Percentiles rank a stretch among this genome's conserved stretches.
These are phyloP conservation scores for Saturnispora sanitii DNA, from an alignment of 805 yeast genomes.

Conservation along the genomic window DNA sequence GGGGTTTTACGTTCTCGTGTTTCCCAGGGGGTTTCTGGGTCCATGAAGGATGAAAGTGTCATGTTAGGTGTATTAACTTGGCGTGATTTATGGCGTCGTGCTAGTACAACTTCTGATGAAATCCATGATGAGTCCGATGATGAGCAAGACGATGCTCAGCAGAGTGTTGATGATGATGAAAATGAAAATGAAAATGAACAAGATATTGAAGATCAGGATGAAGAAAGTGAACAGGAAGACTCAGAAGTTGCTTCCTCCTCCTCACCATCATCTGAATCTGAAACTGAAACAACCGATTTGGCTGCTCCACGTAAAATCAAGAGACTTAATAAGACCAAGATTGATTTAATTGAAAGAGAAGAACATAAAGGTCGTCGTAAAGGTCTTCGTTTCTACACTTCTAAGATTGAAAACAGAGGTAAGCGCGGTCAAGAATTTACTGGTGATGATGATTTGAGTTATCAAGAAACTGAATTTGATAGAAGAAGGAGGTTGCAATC, in stretches of 20 bases:
- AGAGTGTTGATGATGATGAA: slow-evolving; percentile 18
- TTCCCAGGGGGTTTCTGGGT: slow-evolving; percentile 34
- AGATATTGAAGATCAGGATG: slow-evolving; percentile 19
- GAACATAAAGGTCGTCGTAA: slow-evolving; percentile 75
- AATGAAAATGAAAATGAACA: slow-evolving; percentile 21
- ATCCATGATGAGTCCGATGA: too few species aligned
- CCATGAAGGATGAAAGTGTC: slow-evolving; percentile 79
- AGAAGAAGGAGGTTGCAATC: slow-evolving; percentile 80
- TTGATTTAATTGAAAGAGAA: slow-evolving; percentile 77
- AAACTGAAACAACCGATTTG: slow-evolving; percentile 7
- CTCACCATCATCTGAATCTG: slow-evolving; percentile 16
- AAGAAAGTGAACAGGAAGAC: slow-evolving; percentile 14
- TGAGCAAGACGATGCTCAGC: too few species aligned
- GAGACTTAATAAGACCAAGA: slow-evolving; percentile 20
- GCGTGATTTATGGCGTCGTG: slow-evolving; percentile 86
- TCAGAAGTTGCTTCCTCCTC: too few species aligned
- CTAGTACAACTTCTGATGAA: slow-evolving; percentile 36
- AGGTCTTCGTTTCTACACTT: slow-evolving; percentile 88
- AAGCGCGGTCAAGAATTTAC: slow-evolving; percentile 49
- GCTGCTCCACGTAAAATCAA: slow-evolving; percentile 35
- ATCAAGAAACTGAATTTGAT: slow-evolving; percentile 81
- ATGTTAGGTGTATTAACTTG: slow-evolving; percentile 80
- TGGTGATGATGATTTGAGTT: slow-evolving; percentile 90
- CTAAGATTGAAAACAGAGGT: slow-evolving; percentile 84
- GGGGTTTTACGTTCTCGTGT: slow-evolving; percentile 58